These are phyloP conservation scores for Trypanosomatidae sp. DNA, from an alignment of 208 protist species.

Conservation along the genomic window DNA sequence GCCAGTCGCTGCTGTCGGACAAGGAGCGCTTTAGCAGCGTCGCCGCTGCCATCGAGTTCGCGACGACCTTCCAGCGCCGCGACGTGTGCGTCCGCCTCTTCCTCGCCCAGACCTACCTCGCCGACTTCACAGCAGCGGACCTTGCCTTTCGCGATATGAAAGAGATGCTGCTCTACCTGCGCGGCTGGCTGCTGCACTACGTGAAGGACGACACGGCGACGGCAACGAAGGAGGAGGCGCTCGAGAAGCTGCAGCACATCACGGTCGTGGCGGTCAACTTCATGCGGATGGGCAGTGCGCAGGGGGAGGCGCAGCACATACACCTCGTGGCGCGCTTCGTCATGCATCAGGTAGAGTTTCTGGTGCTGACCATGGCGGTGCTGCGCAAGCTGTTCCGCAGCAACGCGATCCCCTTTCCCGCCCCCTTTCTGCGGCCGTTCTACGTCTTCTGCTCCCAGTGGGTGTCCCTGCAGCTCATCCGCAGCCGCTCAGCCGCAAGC, in stretches of 20 bases:
- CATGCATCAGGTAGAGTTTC: constrained; percentile 82
- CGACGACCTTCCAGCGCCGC: constrained; percentile 19
- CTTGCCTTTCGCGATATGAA: constrained; percentile 47
- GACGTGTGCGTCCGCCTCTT: constrained; percentile 35
- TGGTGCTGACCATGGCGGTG: constrained; percentile 71
- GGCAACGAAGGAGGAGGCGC: constrained; percentile 14
- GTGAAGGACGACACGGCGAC: constrained; percentile 25
- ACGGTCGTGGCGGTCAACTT: constrained; percentile 71
- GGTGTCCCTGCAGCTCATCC: constrained; percentile 68
- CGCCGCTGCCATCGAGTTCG: constrained; percentile 26
- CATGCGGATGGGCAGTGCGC: constrained; percentile 68
- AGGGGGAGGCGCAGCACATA: constrained; percentile 44
- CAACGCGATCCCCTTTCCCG: constrained; percentile 15
- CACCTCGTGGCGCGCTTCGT: constrained; percentile 68
- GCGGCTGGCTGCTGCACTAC: constrained; percentile 38
- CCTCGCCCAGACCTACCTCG: constrained; percentile 21
- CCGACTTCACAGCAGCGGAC: constrained; percentile 19
- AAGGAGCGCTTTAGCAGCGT: constrained; percentile 30
- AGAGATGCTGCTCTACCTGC: constrained; percentile 38
- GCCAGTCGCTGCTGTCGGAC: constrained; percentile 25
- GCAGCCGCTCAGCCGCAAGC: constrained; percentile 36
- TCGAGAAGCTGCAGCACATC: constrained; percentile 58
- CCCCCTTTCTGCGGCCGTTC: constrained; percentile 57
- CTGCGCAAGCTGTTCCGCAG: constrained; percentile 45
- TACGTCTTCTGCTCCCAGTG: constrained; percentile 76